These are phyloP conservation scores for Microcos paniculata DNA, from an alignment of 345 rosid species.

Conservation along the genomic window DNA sequence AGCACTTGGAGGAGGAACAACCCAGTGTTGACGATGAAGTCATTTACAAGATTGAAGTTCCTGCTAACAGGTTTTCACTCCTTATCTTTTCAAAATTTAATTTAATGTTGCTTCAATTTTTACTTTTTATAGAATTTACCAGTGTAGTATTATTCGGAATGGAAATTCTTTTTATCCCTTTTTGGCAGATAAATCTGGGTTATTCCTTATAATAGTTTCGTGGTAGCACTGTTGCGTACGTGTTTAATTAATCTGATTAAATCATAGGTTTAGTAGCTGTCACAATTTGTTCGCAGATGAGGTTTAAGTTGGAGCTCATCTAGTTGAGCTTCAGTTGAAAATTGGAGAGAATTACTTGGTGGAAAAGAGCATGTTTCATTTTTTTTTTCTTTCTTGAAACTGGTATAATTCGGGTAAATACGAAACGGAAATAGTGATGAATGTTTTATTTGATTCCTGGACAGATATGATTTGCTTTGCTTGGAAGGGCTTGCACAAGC, in stretches of 20 bases:
- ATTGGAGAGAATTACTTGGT: constrained; percentile 8
- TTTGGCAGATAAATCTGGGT: not conserved
- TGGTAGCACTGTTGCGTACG: not conserved
- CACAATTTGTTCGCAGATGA: not conserved
- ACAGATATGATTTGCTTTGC: constrained; percentile 93
- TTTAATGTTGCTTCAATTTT: not conserved
- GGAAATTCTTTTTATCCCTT: not conserved
- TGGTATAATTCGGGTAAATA: not conserved
- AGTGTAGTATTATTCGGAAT: not conserved
- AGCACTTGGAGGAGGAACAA: constrained; percentile 52
- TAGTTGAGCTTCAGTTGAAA: not conserved
- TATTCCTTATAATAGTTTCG: not conserved
- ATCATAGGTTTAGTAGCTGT: not conserved
- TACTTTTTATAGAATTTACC: not conserved
- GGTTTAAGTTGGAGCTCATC: not conserved
- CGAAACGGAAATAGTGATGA: not conserved
- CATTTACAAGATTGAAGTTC: constrained; percentile 86
- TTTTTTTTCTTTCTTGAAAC: not conserved
- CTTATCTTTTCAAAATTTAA: not conserved
- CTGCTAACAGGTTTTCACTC: constrained; percentile 67
- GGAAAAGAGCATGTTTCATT: not conserved
- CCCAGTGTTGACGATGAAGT: constrained; percentile 62
- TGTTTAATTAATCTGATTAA: not conserved
- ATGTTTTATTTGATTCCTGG: not conserved
- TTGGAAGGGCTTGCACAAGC: constrained; percentile 97